Conservation (phyloP, 2,329 filamentous ascomycete genomes). For the Pezicula neosporulosa region DNA sequence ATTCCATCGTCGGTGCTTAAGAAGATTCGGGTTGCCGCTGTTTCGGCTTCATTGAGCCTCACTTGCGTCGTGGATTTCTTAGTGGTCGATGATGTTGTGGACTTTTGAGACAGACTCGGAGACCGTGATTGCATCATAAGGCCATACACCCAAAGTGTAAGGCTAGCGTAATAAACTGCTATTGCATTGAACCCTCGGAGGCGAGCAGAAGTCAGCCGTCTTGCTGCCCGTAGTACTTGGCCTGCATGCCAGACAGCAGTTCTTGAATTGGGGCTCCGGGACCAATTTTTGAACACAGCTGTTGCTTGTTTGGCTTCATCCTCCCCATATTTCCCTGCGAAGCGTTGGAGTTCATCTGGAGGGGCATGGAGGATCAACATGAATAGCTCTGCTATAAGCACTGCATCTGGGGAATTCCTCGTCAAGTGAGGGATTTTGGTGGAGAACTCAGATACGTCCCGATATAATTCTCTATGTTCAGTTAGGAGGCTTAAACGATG, state of each 20-base stretch:
- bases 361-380: constrained; percentile 63
- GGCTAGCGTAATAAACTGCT: constrained; percentile 63
- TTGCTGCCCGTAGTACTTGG: constrained; percentile 60
- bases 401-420: constrained; percentile 24
- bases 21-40: constrained; percentile 51
- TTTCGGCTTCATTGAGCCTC: constrained; percentile 55
- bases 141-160: constrained; percentile 68
- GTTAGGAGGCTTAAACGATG: constrained; percentile 32
- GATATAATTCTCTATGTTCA: constrained; percentile 51
- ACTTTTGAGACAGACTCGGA: constrained; percentile 11
- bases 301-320: constrained; percentile 56
- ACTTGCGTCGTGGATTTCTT: constrained; percentile 30
- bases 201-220: constrained; percentile 46
- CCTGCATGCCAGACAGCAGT: constrained; percentile 66
- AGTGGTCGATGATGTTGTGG: constrained; percentile 26
- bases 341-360: constrained; percentile 62
- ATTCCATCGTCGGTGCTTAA: constrained; percentile 49
- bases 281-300: constrained; percentile 35
- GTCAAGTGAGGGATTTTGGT: constrained; percentile 1
- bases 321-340: constrained; percentile 64
- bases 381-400: constrained; percentile 43
- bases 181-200: constrained; percentile 66
- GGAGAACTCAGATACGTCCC: constrained; percentile 53
- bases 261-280: constrained; percentile 48
- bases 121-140: constrained; percentile 41